Evolutionary conservation across 1,139 yeast species (phyloP).

Genomic region (Suhomyces bolitotheri): DNA sequence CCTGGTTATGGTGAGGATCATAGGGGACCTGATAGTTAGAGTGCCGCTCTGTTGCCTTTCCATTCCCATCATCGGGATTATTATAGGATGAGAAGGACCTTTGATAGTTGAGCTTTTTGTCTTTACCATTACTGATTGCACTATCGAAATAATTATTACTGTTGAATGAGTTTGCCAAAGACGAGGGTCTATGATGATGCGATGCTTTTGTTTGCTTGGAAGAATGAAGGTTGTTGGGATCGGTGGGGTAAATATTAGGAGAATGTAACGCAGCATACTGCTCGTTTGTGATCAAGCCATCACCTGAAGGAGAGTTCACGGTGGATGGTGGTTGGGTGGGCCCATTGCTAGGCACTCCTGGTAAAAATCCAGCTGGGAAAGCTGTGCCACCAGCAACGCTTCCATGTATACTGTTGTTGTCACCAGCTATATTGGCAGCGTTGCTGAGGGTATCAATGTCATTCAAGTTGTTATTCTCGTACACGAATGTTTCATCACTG

Average conservation of each 20-base stretch:
- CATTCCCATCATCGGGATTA: conserved; percentile 13
- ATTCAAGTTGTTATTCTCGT: conserved; percentile 54
- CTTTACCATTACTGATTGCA: conserved; percentile 18
- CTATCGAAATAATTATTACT: conserved; percentile 24
- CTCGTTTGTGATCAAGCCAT: conserved; percentile 8
- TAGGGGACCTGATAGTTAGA: conserved; percentile 11
- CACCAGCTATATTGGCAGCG: conserved; percentile 13
- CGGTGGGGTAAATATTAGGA: conserved; percentile 8
- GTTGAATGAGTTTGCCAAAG: conserved; percentile 24
- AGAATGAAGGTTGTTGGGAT: conserved; percentile 19
- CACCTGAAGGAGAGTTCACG: conserved; percentile 7
- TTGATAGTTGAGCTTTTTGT: conserved; percentile 16
- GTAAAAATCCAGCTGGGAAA: conserved; percentile 2
- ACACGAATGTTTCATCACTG: conserved; percentile 91
- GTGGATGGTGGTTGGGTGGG: conserved; percentile 10
- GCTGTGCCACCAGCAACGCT: conserved; percentile 11
- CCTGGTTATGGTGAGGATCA: conserved; percentile 6
- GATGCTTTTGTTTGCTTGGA: conserved; percentile 11
- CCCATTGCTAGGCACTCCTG: conserved; percentile 7
- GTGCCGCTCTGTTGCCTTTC: conserved; percentile 8
- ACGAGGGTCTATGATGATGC: conserved; percentile 16
- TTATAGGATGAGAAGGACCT: conserved; percentile 19
- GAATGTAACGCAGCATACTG: conserved; percentile 9
- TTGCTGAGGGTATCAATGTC: conserved; percentile 19
- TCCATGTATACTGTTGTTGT: conserved; percentile 16